Evolutionary conservation across 257 asterid species (phyloP), one percentile per base, ranked within the genome.

Genomic region (Buddleja alternifolia): DNA sequence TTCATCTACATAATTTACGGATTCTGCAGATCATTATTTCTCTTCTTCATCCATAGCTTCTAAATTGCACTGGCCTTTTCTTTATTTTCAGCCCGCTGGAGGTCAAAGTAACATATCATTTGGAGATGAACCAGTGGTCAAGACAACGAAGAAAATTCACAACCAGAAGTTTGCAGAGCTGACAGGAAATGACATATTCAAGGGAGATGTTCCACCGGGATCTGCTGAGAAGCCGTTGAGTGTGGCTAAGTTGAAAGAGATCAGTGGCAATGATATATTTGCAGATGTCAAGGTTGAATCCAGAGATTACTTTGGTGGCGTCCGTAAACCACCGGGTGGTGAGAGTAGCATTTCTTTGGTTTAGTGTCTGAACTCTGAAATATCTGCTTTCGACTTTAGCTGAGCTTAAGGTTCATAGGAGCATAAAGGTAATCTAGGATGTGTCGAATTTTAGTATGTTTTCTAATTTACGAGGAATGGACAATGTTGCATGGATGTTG

Each of bases 241-340:
- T 73, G 80, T 53, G n/a, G 97, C 97, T 3, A 93, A 90, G 78
- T 78, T 90, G 82, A 88, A 70, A 82, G 97, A 93, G 75, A 90
- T 93, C 86, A 88, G 89, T 71, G 98, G 98, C 64, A 86, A 60
- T 37, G 78, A 90, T 44, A 93, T 88, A 51, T 93, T 90, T 73
- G 81, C 93, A 0, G 97, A 93, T 17, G 97, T 89, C 14, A 85
- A 88, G 77, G 83, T 81, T 46, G 81, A 88, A 73, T 82, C 92
- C 19, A 77, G 96, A 68, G 98, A 88, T 60, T 81, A 83, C 81
- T 81, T 88, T 72, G 97, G 95, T 39, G 97, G 96, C 9, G 95
- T 90, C 60, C 93, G 96, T 52, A 71, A 90, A 73, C 97, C 97
- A 12, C 97, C 96, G 4, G 97, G 97, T 17, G 96, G 96, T 1